Evolutionary conservation across 176 grass and related monocot genomes (phyloP).

Genomic region (Miscanthus lutarioriparius): DNA sequence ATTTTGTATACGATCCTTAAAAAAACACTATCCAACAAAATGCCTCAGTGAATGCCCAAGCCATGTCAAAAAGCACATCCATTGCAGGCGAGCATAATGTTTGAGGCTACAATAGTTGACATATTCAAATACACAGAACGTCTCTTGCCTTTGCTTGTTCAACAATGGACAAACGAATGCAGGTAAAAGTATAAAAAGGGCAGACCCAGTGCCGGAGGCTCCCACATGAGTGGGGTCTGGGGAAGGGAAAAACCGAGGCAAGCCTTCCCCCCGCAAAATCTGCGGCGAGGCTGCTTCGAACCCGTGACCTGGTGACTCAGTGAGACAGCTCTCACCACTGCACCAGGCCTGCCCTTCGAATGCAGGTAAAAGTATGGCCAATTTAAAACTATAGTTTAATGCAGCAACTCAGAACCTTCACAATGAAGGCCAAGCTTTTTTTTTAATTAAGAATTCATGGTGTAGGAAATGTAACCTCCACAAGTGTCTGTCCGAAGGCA

Average conservation of each 20-base stretch:
- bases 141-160: neutral
- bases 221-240: too few species aligned
- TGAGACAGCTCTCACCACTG: too few species aligned
- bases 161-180: neutral
- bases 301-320: too few species aligned
- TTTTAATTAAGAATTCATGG: constrained; percentile 5
- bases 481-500: constrained; percentile 88
- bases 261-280: too few species aligned
- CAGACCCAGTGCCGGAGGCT: too few species aligned
- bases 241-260: too few species aligned
- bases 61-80: neutral
- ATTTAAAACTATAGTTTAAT: neutral
- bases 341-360: too few species aligned
- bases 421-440: constrained; percentile 10
- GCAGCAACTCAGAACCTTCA: neutral
- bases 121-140: neutral
- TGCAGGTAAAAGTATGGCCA: neutral
- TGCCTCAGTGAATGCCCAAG: neutral
- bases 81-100: neutral
- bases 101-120: neutral
- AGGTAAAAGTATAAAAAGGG: constrained; percentile 23
- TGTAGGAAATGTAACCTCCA: constrained; percentile 68
- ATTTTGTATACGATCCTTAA: constrained; percentile 22
- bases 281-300: too few species aligned
- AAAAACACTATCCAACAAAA: neutral